Evolutionary conservation across 306 rosid genomes (phyloP).

Genomic region (Casuarina equisetifolia): DNA sequence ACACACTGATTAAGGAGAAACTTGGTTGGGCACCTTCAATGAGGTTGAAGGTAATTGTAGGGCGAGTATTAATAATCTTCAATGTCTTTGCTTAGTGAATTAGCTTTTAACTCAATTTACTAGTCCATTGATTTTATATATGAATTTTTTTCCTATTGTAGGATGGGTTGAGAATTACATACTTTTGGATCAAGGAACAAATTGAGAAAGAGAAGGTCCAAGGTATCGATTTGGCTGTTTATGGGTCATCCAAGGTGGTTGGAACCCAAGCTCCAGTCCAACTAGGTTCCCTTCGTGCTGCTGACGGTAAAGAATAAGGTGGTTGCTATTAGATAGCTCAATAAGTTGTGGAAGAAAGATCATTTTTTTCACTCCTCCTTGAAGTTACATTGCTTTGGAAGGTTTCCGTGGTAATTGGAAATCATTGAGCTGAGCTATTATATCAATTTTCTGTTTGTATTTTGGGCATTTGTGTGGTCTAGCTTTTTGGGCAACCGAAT

Average conservation of each 20-base stretch:
- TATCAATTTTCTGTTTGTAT: not conserved
- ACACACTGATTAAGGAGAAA: slow-evolving; percentile 91
- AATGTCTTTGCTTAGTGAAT: no score
- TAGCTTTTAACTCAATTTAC: not conserved
- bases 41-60: slow-evolving; percentile 76
- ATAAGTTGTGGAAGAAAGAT: slow-evolving; percentile 9
- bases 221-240: slow-evolving; percentile 65
- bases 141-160: slow-evolving; percentile 20
- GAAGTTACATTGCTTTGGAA: slow-evolving; percentile 9
- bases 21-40: slow-evolving; percentile 99
- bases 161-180: slow-evolving; percentile 95
- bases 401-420: slow-evolving; percentile 18
- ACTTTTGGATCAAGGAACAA: slow-evolving; percentile 97
- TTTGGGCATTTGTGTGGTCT: slow-evolving; percentile 12
- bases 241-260: slow-evolving; percentile 95
- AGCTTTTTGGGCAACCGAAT: slow-evolving; percentile 26
- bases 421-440: slow-evolving; percentile 16
- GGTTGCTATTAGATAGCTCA: not conserved
- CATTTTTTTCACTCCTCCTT: not conserved
- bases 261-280: slow-evolving; percentile 97
- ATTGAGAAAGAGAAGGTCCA: slow-evolving; percentile 86
- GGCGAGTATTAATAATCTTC: not conserved
- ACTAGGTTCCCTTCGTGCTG: slow-evolving; percentile 91
- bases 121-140: slow-evolving; percentile 12
- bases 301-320: slow-evolving; percentile 82